Base-by-base conservation (phyloP, 1,139 yeast genomes). In the Yamadazyma sp. region DNA sequence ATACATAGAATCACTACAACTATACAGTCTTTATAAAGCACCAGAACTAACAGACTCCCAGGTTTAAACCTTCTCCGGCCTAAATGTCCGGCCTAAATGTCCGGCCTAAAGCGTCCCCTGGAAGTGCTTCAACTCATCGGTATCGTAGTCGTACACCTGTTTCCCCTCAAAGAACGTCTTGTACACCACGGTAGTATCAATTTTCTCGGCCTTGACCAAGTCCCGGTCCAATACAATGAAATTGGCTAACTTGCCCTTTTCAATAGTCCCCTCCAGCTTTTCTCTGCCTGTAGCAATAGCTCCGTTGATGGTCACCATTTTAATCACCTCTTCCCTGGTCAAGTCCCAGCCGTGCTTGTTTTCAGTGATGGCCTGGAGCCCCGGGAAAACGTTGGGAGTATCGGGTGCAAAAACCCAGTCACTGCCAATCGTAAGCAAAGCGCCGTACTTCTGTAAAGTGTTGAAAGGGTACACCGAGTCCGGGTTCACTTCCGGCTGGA, bases 401-500 rank as follows among this genome's bases (percentile, higher is more conserved):
- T 53, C 56, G 16, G 58, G 58, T 26, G 57, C 53, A 42, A 54
- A 54, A 8, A 54, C 58, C 58, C 58, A 54, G 33, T 54, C 58
- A 9, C 56, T 51, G 8, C 58, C 58, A 40, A 54, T 53, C 6
- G 58, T 54, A 24, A 54, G 30, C 25, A 53, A 36, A 15, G 58
- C 58, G n/a, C 58, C 58, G 34, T 44, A 37, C 23, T 52, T 49
- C 34, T 52, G 46, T 35, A 53, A 45, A 18, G 33, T 11, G 35
- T 52, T 53, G 48, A 54, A 54, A 11, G 58, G 58, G 39, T 54
- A 54, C n/a, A 53, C 58, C 8, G 55, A 49, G 17, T 44, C 40
- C 3, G 57, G 58, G 34, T 51, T 53, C 5, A 39, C 46, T 44
- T 52, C 58, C 2, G 58, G 58, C 34, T 53, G 56, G 37, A 42